phyloP scores from a whole-genome alignment of 345 rosid genomes.

The Moricandia moricandioides region DNA sequence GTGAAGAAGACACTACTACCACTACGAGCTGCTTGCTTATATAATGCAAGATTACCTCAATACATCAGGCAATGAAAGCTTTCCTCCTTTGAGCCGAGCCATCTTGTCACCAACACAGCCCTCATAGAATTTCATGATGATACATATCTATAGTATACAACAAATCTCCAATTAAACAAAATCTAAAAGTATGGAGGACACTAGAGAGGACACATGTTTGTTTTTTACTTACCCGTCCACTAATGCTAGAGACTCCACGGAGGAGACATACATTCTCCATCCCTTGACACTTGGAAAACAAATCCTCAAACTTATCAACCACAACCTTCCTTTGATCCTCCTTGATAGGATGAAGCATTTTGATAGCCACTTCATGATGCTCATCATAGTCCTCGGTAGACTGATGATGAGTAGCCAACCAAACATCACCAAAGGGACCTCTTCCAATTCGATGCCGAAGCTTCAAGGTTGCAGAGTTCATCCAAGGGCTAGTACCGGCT shows the following conservation, averaged over 20 bases:
- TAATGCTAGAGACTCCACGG: conserved; percentile 69
- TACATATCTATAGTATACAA: conserved; percentile 46
- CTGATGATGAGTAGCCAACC: conserved; percentile 85
- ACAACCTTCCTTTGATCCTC: conserved; percentile 54
- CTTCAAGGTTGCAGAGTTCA: conserved; percentile 64
- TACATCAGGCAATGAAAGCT: conserved; percentile 57
- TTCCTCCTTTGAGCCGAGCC: conserved; percentile 83
- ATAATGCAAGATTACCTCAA: conserved; percentile 55
- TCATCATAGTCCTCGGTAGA: conserved; percentile 62
- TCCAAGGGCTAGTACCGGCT: conserved; percentile 57
- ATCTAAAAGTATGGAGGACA: background rate
- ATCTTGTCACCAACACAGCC: conserved; percentile 85
- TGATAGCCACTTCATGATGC: conserved; percentile 76
- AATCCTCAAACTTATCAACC: conserved; percentile 61
- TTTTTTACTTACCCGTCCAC: conserved; percentile 58
- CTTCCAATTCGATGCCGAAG: conserved; percentile 90
- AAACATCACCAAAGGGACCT: conserved; percentile 94
- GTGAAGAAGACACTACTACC: background rate
- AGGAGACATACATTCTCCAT: conserved; percentile 53
- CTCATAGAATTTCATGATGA: conserved; percentile 82
- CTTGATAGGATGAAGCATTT: conserved; percentile 67
- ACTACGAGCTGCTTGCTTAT: background rate
- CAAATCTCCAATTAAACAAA: background rate
- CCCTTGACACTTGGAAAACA: conserved; percentile 58
- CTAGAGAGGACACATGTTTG: background rate